Conservation (phyloP, 2,329 filamentous ascomycete genomes). For the Alternaria incomplexa region DNA sequence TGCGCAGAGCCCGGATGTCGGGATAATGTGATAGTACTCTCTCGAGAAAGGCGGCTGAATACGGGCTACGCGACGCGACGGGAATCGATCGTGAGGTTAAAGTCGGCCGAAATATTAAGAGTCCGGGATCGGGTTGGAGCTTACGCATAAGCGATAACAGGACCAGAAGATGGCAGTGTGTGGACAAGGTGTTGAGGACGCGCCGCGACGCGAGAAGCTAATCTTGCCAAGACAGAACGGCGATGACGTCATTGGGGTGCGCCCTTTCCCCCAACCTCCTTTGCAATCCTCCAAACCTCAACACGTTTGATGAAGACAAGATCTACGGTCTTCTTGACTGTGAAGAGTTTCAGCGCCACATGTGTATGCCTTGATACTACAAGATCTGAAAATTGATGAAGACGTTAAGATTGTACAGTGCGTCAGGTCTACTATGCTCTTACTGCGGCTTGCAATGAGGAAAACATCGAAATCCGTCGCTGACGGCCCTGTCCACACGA, state of each 20-base stretch:
- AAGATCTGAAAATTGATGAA: too few species aligned
- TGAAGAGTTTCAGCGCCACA: conserved; percentile 53
- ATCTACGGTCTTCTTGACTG: conserved; percentile 43
- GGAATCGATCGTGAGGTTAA: not conserved
- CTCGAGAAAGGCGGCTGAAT: not conserved
- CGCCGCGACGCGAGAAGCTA: not conserved
- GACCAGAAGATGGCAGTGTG: not conserved
- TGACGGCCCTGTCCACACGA: too few species aligned
- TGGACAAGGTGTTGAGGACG: not conserved
- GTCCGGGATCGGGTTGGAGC: not conserved
- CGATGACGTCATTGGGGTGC: not conserved
- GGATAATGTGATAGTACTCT: not conserved
- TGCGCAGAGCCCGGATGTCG: not conserved
- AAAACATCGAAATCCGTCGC: too few species aligned
- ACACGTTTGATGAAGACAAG: conserved; percentile 30
- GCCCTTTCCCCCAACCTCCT: not conserved
- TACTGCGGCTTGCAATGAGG: too few species aligned
- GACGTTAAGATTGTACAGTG: too few species aligned
- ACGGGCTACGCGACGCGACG: not conserved
- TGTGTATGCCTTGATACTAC: too few species aligned
- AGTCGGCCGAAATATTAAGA: not conserved
- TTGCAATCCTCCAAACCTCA: too few species aligned
- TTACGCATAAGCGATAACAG: not conserved
- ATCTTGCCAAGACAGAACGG: not conserved
- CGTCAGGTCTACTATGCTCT: too few species aligned